phyloP scores from a whole-genome alignment of 106 monocot species.

The Dioscorea zingiberensis region DNA sequence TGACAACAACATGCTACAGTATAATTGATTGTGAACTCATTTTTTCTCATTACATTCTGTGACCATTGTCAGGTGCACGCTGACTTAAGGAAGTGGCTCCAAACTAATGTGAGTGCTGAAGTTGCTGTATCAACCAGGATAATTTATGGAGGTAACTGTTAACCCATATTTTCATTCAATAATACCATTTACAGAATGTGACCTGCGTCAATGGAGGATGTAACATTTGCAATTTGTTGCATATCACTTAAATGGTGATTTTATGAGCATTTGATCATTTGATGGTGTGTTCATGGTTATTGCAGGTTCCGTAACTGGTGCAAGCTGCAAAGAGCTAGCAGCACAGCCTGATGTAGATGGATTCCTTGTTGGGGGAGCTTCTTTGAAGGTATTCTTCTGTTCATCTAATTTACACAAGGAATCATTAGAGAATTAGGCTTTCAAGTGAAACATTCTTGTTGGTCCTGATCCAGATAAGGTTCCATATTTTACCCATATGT shows the following conservation, averaged over 20 bases:
- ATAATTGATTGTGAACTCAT: too few species aligned
- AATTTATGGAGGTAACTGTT: conserved; percentile 58
- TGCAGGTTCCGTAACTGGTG: conserved; percentile 74
- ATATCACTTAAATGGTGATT: too few species aligned
- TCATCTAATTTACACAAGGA: neutral
- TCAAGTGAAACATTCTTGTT: too few species aligned
- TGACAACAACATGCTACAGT: too few species aligned
- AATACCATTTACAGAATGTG: too few species aligned
- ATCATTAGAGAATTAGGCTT: too few species aligned
- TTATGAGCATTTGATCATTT: too few species aligned
- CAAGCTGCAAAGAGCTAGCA: conserved; percentile 60
- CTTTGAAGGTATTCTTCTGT: conserved; percentile 48
- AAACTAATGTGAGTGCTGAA: conserved; percentile 38
- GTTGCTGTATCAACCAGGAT: conserved; percentile 44
- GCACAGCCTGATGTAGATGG: conserved; percentile 70
- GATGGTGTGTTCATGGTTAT: neutral
- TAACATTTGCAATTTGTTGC: too few species aligned
- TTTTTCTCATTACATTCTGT: neutral
- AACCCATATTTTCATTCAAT: neutral
- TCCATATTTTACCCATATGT: too few species aligned
- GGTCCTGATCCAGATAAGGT: too few species aligned
- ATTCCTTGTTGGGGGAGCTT: conserved; percentile 81
- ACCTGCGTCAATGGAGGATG: too few species aligned
- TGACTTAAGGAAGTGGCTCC: conserved; percentile 49
- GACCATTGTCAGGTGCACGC: conserved; percentile 37